These are phyloP conservation scores for Lactarius deliciosus DNA, from an alignment of 768 basidiomycete species.

Conservation along the genomic window DNA sequence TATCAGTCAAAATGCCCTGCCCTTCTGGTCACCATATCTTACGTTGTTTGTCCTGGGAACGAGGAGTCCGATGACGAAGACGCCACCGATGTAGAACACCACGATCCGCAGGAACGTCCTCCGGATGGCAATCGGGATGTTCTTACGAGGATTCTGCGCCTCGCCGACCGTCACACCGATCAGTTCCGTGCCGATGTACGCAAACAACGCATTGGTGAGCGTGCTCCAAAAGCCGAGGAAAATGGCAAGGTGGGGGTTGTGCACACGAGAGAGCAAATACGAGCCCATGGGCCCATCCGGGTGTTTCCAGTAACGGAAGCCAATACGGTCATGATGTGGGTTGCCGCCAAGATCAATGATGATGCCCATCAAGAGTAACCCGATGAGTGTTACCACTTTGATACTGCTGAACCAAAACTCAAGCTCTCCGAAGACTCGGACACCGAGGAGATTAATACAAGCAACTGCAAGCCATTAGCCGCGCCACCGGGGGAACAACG, in stretches of 20 bases:
- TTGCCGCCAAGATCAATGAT: conserved; percentile 47
- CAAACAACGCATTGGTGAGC: conserved; percentile 67
- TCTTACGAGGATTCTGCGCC: conserved; percentile 70
- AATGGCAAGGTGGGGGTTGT: conserved; percentile 48
- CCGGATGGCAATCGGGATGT: conserved; percentile 69
- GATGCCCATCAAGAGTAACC: conserved; percentile 46
- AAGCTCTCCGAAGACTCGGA: conserved; percentile 69
- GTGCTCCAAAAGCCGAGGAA: conserved; percentile 75
- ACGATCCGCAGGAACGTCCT: conserved; percentile 60
- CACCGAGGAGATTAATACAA: conserved; percentile 57
- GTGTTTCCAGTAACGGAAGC: conserved; percentile 45
- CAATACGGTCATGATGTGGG: conserved; percentile 37
- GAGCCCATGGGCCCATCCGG: conserved; percentile 59
- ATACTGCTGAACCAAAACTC: conserved; percentile 73
- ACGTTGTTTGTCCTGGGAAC: conserved; percentile 60
- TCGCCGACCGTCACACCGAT: conserved; percentile 63
- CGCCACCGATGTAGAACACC: conserved; percentile 67
- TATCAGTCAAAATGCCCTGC: not conserved
- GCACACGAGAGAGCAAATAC: conserved; percentile 50
- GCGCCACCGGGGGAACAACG: not conserved
- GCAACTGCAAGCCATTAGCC: conserved; percentile 42
- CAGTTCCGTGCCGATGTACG: conserved; percentile 71
- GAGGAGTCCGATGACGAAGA: conserved; percentile 70
- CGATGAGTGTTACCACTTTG: conserved; percentile 56
- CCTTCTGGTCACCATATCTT: conserved; percentile 24